Conservation (phyloP, 2,329 filamentous ascomycete genomes). For the Colletotrichum siamense region DNA sequence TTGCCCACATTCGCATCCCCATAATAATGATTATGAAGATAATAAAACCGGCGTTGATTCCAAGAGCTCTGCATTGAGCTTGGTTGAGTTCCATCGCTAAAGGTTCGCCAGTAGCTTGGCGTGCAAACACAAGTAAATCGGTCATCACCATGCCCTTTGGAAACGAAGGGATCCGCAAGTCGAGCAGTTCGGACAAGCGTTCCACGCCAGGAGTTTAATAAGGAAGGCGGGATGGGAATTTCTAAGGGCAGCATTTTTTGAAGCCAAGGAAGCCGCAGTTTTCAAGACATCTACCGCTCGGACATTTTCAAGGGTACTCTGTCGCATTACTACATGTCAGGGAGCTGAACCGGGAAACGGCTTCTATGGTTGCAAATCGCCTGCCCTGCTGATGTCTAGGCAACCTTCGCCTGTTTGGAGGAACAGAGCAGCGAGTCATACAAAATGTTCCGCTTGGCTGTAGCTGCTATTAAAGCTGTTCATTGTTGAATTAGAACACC, state of each 20-base stretch:
- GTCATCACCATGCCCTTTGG: background rate
- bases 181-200: background rate
- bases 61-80: background rate
- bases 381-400: background rate
- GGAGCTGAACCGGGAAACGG: background rate
- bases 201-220: background rate
- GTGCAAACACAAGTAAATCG: background rate
- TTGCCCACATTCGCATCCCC: background rate
- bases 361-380: background rate
- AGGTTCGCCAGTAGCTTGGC: background rate
- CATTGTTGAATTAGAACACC: no score
- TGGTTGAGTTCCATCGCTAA: background rate
- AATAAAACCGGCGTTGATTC: background rate
- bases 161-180: background rate
- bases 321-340: background rate
- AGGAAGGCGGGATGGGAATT: background rate
- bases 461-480: no score
- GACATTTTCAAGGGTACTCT: background rate
- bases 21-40: background rate
- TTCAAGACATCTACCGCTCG: background rate
- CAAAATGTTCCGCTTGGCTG: background rate
- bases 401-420: background rate
- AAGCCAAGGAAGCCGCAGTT: background rate
- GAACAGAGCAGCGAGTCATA: background rate
- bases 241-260: no score